Conservation (phyloP, 2,329 filamentous ascomycete species). For the Colletotrichum abscissum region DNA sequence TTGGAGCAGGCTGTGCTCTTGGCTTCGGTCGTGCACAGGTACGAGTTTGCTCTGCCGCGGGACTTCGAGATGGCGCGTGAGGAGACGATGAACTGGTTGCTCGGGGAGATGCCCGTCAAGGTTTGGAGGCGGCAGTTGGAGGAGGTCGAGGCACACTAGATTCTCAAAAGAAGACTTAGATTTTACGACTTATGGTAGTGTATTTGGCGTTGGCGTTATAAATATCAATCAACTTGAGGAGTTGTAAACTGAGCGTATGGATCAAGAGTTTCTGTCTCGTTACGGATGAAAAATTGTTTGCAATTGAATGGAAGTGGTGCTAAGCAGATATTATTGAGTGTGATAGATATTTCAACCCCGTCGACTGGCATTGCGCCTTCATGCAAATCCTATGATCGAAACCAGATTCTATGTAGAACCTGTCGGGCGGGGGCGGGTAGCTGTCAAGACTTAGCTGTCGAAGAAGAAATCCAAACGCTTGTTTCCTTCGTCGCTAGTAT, state of each 20-base stretch:
- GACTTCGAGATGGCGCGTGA: constrained; percentile 22
- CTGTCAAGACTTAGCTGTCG: constrained; percentile 38
- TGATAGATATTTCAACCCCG: too few relatives aligned
- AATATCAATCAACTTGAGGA: neutral
- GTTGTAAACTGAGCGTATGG: neutral
- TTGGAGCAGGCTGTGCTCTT: constrained; percentile 59
- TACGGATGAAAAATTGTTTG: neutral
- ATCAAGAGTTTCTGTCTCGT: neutral
- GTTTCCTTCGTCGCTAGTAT: constrained; percentile 54
- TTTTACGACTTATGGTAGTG: neutral
- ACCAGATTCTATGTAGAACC: fast-evolving
- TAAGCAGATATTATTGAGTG: too few relatives aligned
- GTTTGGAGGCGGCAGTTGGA: constrained; percentile 21
- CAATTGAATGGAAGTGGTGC: too few relatives aligned
- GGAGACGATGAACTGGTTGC: constrained; percentile 31
- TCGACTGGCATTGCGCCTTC: too few relatives aligned
- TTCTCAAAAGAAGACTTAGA: neutral
- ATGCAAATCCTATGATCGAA: neutral
- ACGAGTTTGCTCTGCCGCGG: constrained; percentile 47
- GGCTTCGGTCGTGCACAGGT: constrained; percentile 54
- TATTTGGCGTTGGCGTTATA: constrained; percentile 1
- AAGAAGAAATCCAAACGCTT: constrained; percentile 49
- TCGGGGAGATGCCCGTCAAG: constrained; percentile 31
- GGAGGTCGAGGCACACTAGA: constrained; percentile 2
- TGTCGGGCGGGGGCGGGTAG: neutral